These are phyloP conservation scores for Pisolithus thermaeus DNA, from an alignment of 1,284 basidiomycete species.

Conservation along the genomic window DNA sequence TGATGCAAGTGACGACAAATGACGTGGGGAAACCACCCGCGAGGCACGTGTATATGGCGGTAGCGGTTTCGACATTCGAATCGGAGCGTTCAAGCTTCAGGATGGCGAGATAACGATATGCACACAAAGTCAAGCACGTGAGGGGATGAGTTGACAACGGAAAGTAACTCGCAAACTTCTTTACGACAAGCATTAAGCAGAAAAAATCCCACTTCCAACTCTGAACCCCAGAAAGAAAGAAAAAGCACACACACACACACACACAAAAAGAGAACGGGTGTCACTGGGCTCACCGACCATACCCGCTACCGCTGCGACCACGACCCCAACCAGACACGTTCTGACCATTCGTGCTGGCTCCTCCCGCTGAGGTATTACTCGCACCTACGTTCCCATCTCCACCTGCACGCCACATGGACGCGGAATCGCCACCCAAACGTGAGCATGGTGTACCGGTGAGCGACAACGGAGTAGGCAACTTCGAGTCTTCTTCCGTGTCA, in stretches of 20 bases:
- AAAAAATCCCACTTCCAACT: not conserved
- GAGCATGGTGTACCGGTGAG: conserved; percentile 12
- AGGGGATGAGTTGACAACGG: not conserved
- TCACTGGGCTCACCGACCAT: conserved; percentile 18
- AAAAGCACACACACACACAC: not conserved
- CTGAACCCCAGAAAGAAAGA: not conserved
- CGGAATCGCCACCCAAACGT: conserved; percentile 45
- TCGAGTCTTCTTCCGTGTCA: conserved; percentile 18
- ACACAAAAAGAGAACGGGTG: not conserved
- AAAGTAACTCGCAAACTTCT: not conserved
- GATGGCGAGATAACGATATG: no score
- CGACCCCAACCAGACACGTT: conserved; percentile 23
- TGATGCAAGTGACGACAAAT: no score
- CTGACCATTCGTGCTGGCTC: conserved; percentile 15
- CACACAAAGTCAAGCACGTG: not conserved
- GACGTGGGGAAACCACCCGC: no score
- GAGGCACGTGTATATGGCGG: no score
- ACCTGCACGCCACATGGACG: conserved; percentile 42
- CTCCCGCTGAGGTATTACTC: conserved; percentile 11
- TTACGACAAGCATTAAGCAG: not conserved
- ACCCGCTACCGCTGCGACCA: conserved; percentile 37
- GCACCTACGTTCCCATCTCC: conserved; percentile 18
- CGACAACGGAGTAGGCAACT: conserved; percentile 17
- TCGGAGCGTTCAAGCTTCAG: no score
- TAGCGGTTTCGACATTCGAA: no score